Conservation (phyloP, 2,329 filamentous ascomycete species). For the Tricladium varicosporioides region DNA sequence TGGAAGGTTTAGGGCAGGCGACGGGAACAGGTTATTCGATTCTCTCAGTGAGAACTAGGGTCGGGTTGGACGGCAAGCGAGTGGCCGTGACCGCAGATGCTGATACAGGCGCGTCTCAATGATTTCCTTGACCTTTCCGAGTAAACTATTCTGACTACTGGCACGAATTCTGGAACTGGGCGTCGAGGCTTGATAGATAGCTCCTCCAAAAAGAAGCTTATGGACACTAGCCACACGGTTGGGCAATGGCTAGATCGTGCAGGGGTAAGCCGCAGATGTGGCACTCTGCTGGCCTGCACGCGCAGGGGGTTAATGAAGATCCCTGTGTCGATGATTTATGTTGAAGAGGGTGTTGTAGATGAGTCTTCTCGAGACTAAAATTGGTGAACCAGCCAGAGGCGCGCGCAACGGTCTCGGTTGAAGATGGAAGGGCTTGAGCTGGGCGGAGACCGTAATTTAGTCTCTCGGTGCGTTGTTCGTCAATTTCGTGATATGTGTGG, state of each 20-base stretch:
- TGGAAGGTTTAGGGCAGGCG: conserved; percentile 12
- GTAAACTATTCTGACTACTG: background rate
- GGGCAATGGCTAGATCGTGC: background rate
- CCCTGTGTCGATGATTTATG: conserved; percentile 8
- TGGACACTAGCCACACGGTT: background rate
- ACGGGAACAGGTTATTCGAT: conserved; percentile 1
- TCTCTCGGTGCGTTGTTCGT: background rate
- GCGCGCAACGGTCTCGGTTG: no score
- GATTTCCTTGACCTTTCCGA: background rate
- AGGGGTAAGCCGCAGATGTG: background rate
- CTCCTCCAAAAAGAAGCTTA: background rate
- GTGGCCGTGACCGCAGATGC: conserved; percentile 6
- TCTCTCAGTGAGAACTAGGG: background rate
- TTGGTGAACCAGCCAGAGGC: background rate
- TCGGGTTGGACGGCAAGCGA: background rate
- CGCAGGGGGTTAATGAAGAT: background rate
- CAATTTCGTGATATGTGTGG: no score
- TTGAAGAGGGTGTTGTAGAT: background rate
- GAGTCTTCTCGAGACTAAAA: background rate
- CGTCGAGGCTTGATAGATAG: conserved; percentile 12
- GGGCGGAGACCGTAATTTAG: no score
- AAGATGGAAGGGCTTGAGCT: no score
- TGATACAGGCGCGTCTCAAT: background rate
- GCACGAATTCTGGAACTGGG: background rate
- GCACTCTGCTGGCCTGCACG: background rate